Evolutionary conservation across 2,329 filamentous ascomycete genomes (phyloP).

Genomic region (Hypomyces perniciosus): DNA sequence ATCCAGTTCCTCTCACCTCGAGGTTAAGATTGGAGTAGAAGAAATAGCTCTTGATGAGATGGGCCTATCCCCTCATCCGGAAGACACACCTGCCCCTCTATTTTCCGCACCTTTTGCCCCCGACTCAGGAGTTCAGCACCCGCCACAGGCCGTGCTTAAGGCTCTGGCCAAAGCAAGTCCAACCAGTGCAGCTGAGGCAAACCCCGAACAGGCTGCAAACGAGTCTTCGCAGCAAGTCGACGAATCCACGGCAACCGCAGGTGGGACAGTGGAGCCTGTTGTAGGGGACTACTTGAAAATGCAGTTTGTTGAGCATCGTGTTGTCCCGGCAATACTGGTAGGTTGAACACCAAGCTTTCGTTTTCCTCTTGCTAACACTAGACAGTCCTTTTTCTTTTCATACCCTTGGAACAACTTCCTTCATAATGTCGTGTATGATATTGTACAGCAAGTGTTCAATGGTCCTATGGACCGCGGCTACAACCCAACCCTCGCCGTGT

Average conservation of each 20-base stretch:
- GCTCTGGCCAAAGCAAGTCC: not conserved
- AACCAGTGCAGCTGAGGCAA: conserved; percentile 2
- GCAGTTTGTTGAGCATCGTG: conserved; percentile 89
- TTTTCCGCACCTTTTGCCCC: conserved; percentile 29
- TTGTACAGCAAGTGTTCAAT: conserved; percentile 98
- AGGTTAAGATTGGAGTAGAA: conserved; percentile 14
- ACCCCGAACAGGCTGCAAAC: conserved; percentile 2
- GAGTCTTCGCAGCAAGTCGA: conserved; percentile 12
- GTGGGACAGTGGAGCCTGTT: conserved; percentile 52
- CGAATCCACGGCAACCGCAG: conserved; percentile 12
- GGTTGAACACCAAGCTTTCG: conserved; percentile 29
- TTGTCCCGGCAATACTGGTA: conserved; percentile 93
- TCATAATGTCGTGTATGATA: conserved; percentile 98
- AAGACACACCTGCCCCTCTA: conserved; percentile 64
- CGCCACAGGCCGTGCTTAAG: conserved; percentile 13
- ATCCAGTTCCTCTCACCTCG: conserved; percentile 8
- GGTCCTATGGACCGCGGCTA: conserved; percentile 94
- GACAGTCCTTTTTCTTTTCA: conserved; percentile 89
- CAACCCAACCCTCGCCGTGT: conserved; percentile 83
- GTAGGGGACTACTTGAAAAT: conserved; percentile 94
- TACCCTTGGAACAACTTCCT: conserved; percentile 99
- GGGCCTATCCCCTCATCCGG: conserved; percentile 49
- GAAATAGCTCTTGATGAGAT: conserved; percentile 12
- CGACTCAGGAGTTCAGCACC: conserved; percentile 22
- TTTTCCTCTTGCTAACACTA: not conserved